A percentile compares a stretch with the other conserved stretches of the same genome.
Conservation (phyloP, 2,329 filamentous ascomycete genomes). For the Ceratocystis lukuohia region DNA sequence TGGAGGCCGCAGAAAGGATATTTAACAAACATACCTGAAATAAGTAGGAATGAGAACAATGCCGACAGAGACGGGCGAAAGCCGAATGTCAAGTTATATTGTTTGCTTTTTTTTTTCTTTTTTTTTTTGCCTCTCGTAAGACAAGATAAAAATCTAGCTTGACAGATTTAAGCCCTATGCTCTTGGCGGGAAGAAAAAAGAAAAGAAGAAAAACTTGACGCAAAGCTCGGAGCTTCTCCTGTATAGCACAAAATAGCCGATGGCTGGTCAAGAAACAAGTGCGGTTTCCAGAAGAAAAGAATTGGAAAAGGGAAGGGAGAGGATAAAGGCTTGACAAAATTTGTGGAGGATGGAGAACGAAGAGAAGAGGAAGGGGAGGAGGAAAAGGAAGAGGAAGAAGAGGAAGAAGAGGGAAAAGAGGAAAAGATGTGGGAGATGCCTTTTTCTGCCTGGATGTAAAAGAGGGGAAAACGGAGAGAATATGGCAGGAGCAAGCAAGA, state of each 20-base stretch:
- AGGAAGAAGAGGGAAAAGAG: background rate
- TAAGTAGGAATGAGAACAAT: background rate
- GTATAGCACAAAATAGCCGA: background rate
- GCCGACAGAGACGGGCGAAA: background rate
- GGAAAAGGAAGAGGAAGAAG: background rate
- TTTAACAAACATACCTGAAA: background rate
- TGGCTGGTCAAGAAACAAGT: background rate
- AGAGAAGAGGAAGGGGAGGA: background rate
- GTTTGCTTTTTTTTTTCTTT: conserved; percentile 1
- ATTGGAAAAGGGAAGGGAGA: background rate
- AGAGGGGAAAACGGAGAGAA: background rate
- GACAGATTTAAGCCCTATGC: background rate
- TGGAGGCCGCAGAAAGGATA: background rate
- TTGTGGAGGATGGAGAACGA: background rate
- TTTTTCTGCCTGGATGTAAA: background rate
- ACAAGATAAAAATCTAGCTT: background rate
- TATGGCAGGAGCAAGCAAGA: background rate
- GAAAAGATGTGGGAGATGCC: background rate
- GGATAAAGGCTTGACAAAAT: background rate
- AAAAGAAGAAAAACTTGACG: background rate
- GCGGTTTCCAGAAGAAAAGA: background rate
- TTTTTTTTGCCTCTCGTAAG: background rate
- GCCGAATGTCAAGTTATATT: background rate
- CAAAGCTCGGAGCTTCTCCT: background rate
- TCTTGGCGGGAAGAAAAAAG: background rate